Percentiles rank a stretch among this genome's conserved stretches.
Conservation (phyloP, 2,329 filamentous ascomycete genomes). For the Chalaropsis ovoidea region DNA sequence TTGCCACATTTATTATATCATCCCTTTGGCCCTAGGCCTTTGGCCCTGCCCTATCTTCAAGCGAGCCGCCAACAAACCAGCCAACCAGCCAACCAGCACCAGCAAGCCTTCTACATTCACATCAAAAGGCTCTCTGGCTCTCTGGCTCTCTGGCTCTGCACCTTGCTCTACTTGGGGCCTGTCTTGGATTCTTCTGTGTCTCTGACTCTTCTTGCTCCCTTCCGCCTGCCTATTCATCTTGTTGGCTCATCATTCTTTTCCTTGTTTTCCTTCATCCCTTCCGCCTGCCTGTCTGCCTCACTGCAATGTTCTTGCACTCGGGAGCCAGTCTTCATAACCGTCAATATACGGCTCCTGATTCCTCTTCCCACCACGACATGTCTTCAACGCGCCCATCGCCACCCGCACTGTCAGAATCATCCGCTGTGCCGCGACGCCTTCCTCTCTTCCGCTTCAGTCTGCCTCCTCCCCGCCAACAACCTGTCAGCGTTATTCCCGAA, state of each 20-base stretch:
- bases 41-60: neutral
- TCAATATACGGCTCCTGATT: constrained; percentile 36
- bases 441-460: constrained; percentile 25
- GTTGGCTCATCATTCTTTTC: neutral
- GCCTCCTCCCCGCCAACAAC: constrained; percentile 16
- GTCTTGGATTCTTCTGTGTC: neutral
- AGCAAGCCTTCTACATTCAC: neutral
- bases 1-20: neutral
- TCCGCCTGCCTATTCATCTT: neutral
- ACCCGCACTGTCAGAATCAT: constrained; percentile 25
- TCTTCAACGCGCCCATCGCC: constrained; percentile 31
- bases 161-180: too few species aligned
- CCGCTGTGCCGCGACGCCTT: constrained; percentile 15
- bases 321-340: constrained; percentile 52
- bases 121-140: neutral
- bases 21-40: constrained; percentile 2
- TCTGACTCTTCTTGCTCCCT: neutral
- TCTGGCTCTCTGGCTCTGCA: neutral
- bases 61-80: neutral
- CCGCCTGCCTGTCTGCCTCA: neutral
- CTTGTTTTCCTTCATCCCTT: neutral
- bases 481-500: constrained; percentile 22
- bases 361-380: neutral
- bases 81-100: neutral
- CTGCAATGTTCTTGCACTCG: constrained; percentile 48